Base-by-base conservation (phyloP, 306 rosid genomes). In the Medicago arabica region DNA sequence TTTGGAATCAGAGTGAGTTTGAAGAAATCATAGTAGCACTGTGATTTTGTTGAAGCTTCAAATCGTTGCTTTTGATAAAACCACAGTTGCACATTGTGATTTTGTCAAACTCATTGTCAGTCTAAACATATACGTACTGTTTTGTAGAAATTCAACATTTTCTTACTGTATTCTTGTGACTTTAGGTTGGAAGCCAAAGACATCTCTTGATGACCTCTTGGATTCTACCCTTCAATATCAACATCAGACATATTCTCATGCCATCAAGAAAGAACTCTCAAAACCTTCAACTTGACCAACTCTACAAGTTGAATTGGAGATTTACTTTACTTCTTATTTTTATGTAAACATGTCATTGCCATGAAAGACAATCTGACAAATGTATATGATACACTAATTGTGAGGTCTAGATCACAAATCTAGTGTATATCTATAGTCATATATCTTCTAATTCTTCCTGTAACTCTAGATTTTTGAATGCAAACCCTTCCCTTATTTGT, bases 141-240 rank as follows among this genome's bases (percentile, higher is more conserved):
- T 68, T 34, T 75, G 49, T 41, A 57, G 69, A 68, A 58, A 28
- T 81, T 28, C 9, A 47, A 61, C 18, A 43, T 59, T 69, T 60
- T 53, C 71, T 64, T 50, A 13, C 43, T 15, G 28, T 81, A 68
- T 66, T 67, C 55, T 41, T 67, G 21, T 67, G 67, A 43, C 7
- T 63, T 71, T 79, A 92, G 97, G 89, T 50, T 92, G 97, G 97
- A 87, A 88, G 69, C 96, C 96, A 18, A 88, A 44, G 83, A 90
- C 97, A 5, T 86, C 92, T 2, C 92, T 92, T 43, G 76, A 90
- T 82, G 88, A 92, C 67, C 81, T 92, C 78, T 88, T 92, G 72
- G 96, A 90, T 72, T 80, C 83, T 16, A 92, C 97, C 25, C 92
- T 92, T 82, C 87, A 89, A 34, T 90, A 92, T 85, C 97, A 90